Evolutionary conservation across 2,329 filamentous ascomycete species (phyloP).

Genomic region (Aureobasidium subglaciale): DNA sequence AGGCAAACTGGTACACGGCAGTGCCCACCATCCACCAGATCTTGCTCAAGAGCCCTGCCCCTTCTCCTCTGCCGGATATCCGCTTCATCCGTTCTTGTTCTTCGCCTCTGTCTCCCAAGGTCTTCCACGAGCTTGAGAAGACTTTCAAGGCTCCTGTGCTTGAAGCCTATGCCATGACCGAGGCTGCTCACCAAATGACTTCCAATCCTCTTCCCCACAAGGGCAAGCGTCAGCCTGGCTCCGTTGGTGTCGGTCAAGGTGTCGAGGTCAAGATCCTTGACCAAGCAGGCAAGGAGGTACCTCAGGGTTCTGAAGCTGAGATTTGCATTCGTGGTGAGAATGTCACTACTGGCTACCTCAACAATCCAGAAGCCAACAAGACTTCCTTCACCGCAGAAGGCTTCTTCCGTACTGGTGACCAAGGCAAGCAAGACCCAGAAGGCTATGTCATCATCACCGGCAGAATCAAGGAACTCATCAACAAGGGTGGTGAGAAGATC

Average conservation of each 20-base stretch:
- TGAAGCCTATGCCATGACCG: slow-evolving; percentile 89
- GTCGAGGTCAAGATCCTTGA: slow-evolving; percentile 76
- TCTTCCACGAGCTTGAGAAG: slow-evolving; percentile 71
- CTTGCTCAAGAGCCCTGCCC: slow-evolving; percentile 65
- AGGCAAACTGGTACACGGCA: slow-evolving; percentile 86
- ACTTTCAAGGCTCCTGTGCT: slow-evolving; percentile 72
- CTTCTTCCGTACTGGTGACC: slow-evolving; percentile 83
- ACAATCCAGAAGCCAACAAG: slow-evolving; percentile 70
- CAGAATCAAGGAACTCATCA: slow-evolving; percentile 90
- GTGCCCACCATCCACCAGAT: slow-evolving; percentile 93
- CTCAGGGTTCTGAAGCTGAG: slow-evolving; percentile 66
- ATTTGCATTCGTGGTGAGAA: slow-evolving; percentile 79
- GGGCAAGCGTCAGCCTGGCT: slow-evolving; percentile 69
- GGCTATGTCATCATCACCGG: slow-evolving; percentile 82
- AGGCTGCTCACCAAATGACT: slow-evolving; percentile 80
- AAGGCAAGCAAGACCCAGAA: slow-evolving; percentile 71
- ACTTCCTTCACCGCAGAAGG: slow-evolving; percentile 66
- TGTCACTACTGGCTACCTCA: slow-evolving; percentile 77
- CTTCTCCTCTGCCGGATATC: slow-evolving; percentile 62
- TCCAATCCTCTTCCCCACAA: slow-evolving; percentile 56
- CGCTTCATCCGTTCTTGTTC: slow-evolving; percentile 86
- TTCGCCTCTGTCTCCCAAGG: slow-evolving; percentile 72
- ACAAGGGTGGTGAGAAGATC: slow-evolving; percentile 86
- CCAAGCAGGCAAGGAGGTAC: slow-evolving; percentile 58
- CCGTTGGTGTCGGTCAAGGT: slow-evolving; percentile 75